A percentile compares a stretch with the other conserved stretches of the same genome.
Evolutionary conservation across 352 stramenopile species (phyloP).

Genomic region (Salisapilia sapeloensis): DNA sequence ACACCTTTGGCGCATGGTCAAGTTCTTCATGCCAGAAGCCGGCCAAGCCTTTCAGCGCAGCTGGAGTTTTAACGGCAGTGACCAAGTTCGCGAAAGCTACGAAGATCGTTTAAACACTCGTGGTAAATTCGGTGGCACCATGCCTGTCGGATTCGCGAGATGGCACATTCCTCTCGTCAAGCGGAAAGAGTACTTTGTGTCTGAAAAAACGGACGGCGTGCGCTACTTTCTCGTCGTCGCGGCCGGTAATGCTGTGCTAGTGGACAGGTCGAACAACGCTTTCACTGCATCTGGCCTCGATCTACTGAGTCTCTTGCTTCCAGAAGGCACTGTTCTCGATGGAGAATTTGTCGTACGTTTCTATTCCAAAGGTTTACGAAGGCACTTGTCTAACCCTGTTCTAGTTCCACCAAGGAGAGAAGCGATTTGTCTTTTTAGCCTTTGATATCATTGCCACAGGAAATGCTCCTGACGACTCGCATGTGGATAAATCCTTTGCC

Average conservation of each 20-base stretch:
- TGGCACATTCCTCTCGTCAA: conserved; percentile 78
- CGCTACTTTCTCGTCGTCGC: conserved; percentile 83
- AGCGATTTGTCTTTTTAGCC: conserved; percentile 78
- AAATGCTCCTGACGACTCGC: conserved; percentile 38
- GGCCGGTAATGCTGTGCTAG: conserved; percentile 34
- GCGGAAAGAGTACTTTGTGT: conserved; percentile 74
- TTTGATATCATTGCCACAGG: conserved; percentile 83
- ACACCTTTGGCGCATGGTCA: conserved; percentile 63
- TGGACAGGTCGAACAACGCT: conserved; percentile 64
- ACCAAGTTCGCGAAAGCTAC: conserved; percentile 68
- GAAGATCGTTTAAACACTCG: conserved; percentile 45
- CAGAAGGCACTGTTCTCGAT: conserved; percentile 78
- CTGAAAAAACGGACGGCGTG: conserved; percentile 85
- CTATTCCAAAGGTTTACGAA: neutral
- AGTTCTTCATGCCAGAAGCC: conserved; percentile 69
- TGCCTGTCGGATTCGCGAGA: conserved; percentile 84
- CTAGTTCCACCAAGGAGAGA: conserved; percentile 66
- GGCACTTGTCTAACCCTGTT: neutral
- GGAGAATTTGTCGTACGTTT: conserved; percentile 71
- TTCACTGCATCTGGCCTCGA: conserved; percentile 69
- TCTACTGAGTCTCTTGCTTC: conserved; percentile 59
- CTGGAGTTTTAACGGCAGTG: conserved; percentile 56
- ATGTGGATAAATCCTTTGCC: conserved; percentile 67
- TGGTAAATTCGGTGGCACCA: conserved; percentile 79
- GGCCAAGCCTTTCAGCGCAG: conserved; percentile 61